Percentiles rank a stretch among this genome's conserved stretches.
Evolutionary conservation across 495 filamentous ascomycete species (phyloP).

Genomic region (Xylaria palmicola): DNA sequence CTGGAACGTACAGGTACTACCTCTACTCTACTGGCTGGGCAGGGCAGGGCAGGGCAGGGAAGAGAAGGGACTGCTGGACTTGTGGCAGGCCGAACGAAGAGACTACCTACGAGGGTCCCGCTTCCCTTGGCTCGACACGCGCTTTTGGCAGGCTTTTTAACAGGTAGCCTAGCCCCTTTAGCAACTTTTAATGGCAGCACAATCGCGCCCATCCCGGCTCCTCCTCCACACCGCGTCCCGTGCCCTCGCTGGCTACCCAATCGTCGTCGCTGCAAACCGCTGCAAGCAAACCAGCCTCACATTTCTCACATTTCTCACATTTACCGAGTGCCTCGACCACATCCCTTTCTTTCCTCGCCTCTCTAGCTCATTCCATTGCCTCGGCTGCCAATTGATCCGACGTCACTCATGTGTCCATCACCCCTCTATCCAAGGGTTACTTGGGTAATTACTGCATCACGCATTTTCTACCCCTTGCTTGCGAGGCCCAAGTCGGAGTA

Average conservation of each 20-base stretch:
- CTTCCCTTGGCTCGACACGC: not conserved
- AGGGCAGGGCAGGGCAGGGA: too few species aligned
- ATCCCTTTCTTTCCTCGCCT: too few species aligned
- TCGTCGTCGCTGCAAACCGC: not conserved
- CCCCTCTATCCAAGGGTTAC: too few species aligned
- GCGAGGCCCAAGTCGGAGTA: too few species aligned
- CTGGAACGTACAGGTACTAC: not conserved
- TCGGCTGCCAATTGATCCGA: too few species aligned
- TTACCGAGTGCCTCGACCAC: not conserved
- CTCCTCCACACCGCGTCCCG: not conserved
- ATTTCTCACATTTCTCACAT: too few species aligned
- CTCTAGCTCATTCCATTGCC: too few species aligned
- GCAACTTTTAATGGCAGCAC: not conserved
- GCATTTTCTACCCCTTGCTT: too few species aligned
- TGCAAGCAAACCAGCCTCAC: conserved; percentile 1
- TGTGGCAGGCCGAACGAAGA: not conserved
- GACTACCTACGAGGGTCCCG: not conserved
- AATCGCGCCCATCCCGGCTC: conserved; percentile 5
- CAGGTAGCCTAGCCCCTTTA: too few species aligned
- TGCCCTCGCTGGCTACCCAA: conserved; percentile 2
- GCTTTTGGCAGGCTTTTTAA: not conserved
- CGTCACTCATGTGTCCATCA: too few species aligned
- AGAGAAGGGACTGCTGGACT: not conserved
- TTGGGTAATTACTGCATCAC: too few species aligned
- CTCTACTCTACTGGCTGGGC: too few species aligned